phyloP scores from a whole-genome alignment of 192 early-diverging fungal species.

The Gamsiella multidivaricata region DNA sequence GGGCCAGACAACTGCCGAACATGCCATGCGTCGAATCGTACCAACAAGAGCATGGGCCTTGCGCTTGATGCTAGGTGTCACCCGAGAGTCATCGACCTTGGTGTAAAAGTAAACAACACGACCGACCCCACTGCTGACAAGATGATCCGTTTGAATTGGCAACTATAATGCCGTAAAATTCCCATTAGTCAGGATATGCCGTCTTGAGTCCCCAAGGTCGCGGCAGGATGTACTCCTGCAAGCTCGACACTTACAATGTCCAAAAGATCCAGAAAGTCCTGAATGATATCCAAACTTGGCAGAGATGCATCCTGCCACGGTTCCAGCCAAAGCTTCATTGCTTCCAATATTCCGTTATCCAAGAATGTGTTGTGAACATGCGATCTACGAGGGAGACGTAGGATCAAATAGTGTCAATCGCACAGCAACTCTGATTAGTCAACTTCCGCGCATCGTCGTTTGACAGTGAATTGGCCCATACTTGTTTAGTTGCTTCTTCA shows the following conservation, averaged over 20 bases:
- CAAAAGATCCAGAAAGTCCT: slow-evolving; percentile 77
- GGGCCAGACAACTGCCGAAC: too few species aligned
- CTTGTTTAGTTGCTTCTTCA: slow-evolving; percentile 68
- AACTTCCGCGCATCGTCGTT: not conserved
- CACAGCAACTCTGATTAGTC: too few species aligned
- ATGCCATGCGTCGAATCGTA: slow-evolving; percentile 28
- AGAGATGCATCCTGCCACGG: slow-evolving; percentile 89
- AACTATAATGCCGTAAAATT: slow-evolving; percentile 43
- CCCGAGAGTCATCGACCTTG: slow-evolving; percentile 78
- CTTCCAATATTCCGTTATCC: slow-evolving; percentile 87
- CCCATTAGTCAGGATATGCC: not conserved
- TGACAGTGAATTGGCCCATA: slow-evolving; percentile 14
- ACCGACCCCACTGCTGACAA: slow-evolving; percentile 86
- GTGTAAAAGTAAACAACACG: slow-evolving; percentile 90
- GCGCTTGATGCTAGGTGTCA: slow-evolving; percentile 74
- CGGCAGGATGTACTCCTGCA: not conserved
- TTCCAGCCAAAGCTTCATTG: slow-evolving; percentile 90
- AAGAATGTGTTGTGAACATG: slow-evolving; percentile 78
- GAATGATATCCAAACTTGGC: slow-evolving; percentile 91
- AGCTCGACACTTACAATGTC: slow-evolving; percentile 60
- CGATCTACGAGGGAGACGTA: slow-evolving; percentile 38
- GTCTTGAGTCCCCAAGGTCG: too few species aligned
- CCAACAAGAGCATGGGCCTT: slow-evolving; percentile 82
- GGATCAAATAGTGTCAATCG: not conserved
- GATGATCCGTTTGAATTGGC: slow-evolving; percentile 78